These are phyloP conservation scores for Epichloe aotearoae DNA, from an alignment of 2,329 filamentous ascomycete genomes.

Conservation along the genomic window DNA sequence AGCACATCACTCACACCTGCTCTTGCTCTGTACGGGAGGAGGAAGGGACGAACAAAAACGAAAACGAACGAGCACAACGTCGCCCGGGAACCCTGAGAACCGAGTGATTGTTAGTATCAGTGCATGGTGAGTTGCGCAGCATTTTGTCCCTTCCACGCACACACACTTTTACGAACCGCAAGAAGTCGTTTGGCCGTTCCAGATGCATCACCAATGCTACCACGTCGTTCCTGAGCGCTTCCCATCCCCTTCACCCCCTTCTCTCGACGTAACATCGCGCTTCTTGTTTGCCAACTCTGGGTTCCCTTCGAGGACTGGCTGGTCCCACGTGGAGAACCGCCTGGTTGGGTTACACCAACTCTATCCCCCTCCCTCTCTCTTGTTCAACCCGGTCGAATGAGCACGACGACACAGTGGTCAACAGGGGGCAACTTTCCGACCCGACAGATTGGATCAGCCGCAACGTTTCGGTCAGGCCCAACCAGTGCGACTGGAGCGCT, in stretches of 20 bases:
- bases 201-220: no score
- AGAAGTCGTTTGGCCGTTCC: neutral
- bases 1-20: no score
- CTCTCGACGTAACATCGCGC: neutral
- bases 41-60: no score
- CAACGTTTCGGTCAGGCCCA: slow-evolving; percentile 6
- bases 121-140: neutral
- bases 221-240: neutral
- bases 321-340: slow-evolving; percentile 6
- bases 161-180: neutral
- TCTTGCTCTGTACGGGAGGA: no score
- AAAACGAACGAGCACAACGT: no score
- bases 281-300: neutral
- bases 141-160: neutral
- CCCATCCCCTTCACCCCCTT: neutral
- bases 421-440: slow-evolving; percentile 1
- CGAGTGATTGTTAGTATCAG: neutral
- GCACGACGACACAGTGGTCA: neutral
- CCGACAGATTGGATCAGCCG: slow-evolving; percentile 7
- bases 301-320: neutral
- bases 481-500: neutral
- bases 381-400: neutral
- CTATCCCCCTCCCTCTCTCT: neutral
- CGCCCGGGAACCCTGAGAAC: no score
- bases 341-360: slow-evolving; percentile 5